A percentile compares a stretch with the other conserved stretches of the same genome.
phyloP scores from a whole-genome alignment of 306 rosid genomes.

The Macrotyloma uniflorum region DNA sequence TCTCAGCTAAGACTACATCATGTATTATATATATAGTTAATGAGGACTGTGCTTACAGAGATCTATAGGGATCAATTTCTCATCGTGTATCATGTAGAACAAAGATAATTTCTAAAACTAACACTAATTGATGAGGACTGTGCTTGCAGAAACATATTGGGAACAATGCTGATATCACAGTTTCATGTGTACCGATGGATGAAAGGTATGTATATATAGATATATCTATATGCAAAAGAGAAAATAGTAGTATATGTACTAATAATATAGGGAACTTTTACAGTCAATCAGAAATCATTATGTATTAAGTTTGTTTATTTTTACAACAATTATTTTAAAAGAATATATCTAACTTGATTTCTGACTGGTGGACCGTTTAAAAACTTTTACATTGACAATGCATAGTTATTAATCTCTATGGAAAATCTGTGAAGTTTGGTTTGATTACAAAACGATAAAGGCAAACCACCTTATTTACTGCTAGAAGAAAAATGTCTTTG shows the following conservation, averaged over 20 bases:
- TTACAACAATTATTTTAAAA: background rate
- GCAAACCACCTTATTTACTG: background rate
- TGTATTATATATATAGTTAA: background rate
- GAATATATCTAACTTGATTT: background rate
- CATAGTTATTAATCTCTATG: background rate
- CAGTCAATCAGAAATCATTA: background rate
- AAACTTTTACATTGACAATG: background rate
- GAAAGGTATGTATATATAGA: constrained; percentile 56
- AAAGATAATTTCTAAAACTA: background rate
- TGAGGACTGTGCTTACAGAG: constrained; percentile 15
- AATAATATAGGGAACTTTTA: background rate
- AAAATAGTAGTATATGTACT: background rate
- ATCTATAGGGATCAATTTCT: background rate
- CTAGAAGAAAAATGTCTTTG: background rate
- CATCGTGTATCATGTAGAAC: background rate
- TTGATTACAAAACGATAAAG: background rate
- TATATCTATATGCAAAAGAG: background rate
- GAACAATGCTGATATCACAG: constrained; percentile 82
- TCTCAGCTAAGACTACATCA: background rate
- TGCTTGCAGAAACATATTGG: constrained; percentile 64
- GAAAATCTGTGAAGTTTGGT: background rate
- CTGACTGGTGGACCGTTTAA: background rate
- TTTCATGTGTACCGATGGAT: constrained; percentile 87
- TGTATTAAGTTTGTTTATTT: background rate
- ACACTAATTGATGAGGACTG: constrained; percentile 16